Percentiles rank a stretch among this genome's conserved stretches.
These are phyloP conservation scores for Phytomonas serpens DNA, from an alignment of 208 protist genomes.

Conservation along the genomic window DNA sequence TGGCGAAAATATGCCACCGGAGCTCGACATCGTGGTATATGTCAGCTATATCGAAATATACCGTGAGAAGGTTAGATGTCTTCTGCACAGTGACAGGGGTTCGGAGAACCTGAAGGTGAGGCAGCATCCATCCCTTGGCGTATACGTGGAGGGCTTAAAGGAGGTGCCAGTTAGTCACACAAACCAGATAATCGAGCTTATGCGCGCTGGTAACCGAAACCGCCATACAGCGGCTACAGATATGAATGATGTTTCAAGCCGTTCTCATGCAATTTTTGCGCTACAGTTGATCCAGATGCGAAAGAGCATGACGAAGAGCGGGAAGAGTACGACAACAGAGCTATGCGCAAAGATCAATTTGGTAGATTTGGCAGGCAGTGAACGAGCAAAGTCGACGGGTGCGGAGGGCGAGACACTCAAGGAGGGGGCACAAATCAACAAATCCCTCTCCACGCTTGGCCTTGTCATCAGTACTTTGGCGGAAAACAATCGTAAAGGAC, in stretches of 20 bases:
- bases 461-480: slow-evolving; percentile 89
- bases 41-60: slow-evolving; percentile 92
- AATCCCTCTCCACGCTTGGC: slow-evolving; percentile 82
- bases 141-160: slow-evolving; percentile 68
- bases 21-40: slow-evolving; percentile 56
- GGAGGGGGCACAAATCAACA: slow-evolving; percentile 89
- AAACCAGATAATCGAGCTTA: slow-evolving; percentile 51
- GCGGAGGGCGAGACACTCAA: slow-evolving; percentile 66
- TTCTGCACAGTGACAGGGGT: slow-evolving; percentile 27
- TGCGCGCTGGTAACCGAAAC: slow-evolving; percentile 54
- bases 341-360: slow-evolving; percentile 79
- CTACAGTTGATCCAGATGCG: slow-evolving; percentile 67
- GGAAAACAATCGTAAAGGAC: slow-evolving; percentile 7
- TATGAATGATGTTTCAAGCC: slow-evolving; percentile 94
- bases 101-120: slow-evolving; percentile 48
- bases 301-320: slow-evolving; percentile 16
- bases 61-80: slow-evolving; percentile 75
- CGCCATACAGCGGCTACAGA: slow-evolving; percentile 83
- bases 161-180: slow-evolving; percentile 54
- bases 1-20: background rate
- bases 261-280: slow-evolving; percentile 96
- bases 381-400: slow-evolving; percentile 76
- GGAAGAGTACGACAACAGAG: slow-evolving; percentile 27
- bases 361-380: slow-evolving; percentile 91
- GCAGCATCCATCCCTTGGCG: slow-evolving; percentile 67